Evolutionary conservation across 768 basidiomycete species (phyloP).

Genomic region (Lactarius vividus): DNA sequence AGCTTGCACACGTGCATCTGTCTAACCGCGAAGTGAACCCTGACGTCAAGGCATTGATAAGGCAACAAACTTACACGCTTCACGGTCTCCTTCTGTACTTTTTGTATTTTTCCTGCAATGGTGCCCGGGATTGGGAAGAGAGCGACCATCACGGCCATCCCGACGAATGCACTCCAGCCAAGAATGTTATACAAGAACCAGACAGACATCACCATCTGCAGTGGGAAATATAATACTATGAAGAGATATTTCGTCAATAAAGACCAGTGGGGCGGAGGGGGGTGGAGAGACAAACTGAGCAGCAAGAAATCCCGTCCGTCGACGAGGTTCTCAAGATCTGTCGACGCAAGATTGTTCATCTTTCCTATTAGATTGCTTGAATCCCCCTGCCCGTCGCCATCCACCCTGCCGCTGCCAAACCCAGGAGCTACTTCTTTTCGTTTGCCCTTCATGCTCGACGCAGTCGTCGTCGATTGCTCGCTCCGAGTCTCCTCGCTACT

Average conservation of each 20-base stretch:
- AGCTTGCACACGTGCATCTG: constrained; percentile 45
- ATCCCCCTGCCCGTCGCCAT: constrained; percentile 34
- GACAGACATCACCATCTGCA: constrained; percentile 41
- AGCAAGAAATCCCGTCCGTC: constrained; percentile 32
- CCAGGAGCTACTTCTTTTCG: constrained; percentile 6
- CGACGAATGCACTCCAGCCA: constrained; percentile 48
- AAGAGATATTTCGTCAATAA: not conserved
- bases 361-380: constrained; percentile 60
- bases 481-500: constrained; percentile 15
- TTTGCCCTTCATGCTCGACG: constrained; percentile 27
- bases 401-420: constrained; percentile 19
- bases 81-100: constrained; percentile 41
- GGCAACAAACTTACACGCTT: constrained; percentile 34
- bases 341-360: constrained; percentile 74
- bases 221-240: constrained; percentile 38
- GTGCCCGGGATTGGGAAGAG: constrained; percentile 44
- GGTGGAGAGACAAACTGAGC: constrained; percentile 11
- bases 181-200: constrained; percentile 45
- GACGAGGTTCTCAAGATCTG: constrained; percentile 45
- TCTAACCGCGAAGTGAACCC: constrained; percentile 32
- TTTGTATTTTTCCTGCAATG: constrained; percentile 38
- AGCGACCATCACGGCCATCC: constrained; percentile 40
- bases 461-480: constrained; percentile 10
- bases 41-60: not conserved
- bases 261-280: not conserved